Conservation (phyloP, 768 basidiomycete species). For the Phlebiopsis gigantea region DNA sequence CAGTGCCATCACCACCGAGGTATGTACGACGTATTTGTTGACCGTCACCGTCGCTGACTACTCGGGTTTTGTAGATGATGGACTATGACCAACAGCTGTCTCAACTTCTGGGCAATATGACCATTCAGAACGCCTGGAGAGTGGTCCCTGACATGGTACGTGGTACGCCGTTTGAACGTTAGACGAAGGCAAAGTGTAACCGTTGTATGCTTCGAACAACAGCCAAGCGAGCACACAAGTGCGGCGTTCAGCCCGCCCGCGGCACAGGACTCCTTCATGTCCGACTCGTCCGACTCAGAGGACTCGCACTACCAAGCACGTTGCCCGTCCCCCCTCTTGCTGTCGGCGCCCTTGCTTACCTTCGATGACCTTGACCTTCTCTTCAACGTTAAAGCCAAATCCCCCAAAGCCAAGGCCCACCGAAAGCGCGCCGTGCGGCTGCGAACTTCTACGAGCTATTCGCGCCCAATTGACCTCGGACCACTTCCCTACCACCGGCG, state of each 20-base stretch:
- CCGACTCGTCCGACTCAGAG: constrained; percentile 23
- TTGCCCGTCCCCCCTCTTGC: constrained; percentile 11
- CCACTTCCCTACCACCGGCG: constrained; percentile 51
- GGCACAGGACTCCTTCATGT: constrained; percentile 20
- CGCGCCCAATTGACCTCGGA: constrained; percentile 23
- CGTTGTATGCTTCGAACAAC: constrained; percentile 1
- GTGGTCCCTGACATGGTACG: constrained; percentile 18
- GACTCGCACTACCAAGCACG: constrained; percentile 23
- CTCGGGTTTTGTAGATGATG: constrained; percentile 15
- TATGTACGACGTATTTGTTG: background rate
- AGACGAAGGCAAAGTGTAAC: background rate
- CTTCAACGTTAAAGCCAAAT: constrained; percentile 6
- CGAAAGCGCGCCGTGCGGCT: constrained; percentile 23
- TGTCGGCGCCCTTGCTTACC: constrained; percentile 7
- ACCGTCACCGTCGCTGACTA: background rate
- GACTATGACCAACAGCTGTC: constrained; percentile 22
- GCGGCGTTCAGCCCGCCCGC: background rate
- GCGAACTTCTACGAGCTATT: constrained; percentile 28
- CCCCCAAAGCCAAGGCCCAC: constrained; percentile 13
- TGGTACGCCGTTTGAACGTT: background rate
- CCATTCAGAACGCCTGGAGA: constrained; percentile 16
- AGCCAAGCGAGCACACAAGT: background rate
- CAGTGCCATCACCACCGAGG: constrained; percentile 12
- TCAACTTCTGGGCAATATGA: constrained; percentile 19
- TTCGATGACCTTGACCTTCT: constrained; percentile 11